Evolutionary conservation across 345 rosid genomes (phyloP).

Genomic region (Salix viminalis): DNA sequence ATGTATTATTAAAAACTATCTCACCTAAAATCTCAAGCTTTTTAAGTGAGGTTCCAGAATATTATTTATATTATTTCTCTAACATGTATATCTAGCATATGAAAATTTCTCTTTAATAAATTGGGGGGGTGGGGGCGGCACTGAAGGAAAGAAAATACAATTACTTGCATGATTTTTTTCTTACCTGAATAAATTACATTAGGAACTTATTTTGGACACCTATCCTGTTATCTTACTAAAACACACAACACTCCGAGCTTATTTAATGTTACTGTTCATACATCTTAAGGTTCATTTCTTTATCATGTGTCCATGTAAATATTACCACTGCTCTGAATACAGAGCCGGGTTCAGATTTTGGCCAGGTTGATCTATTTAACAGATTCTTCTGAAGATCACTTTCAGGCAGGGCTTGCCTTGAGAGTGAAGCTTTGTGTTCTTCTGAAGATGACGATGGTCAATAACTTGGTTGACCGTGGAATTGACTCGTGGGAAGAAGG

Average conservation of each 20-base stretch:
- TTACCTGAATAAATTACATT: too few species aligned
- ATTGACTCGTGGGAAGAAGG: slow-evolving; percentile 76
- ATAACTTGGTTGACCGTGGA: slow-evolving; percentile 78
- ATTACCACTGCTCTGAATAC: slow-evolving; percentile 30
- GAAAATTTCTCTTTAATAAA: too few species aligned
- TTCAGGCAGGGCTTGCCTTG: slow-evolving; percentile 11
- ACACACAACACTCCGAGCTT: not conserved
- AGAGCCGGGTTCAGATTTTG: slow-evolving; percentile 83
- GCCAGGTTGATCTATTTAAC: slow-evolving; percentile 97
- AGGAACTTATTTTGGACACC: not conserved
- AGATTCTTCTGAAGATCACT: slow-evolving; percentile 97
- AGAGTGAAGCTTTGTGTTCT: not conserved
- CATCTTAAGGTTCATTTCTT: not conserved
- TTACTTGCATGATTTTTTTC: too few species aligned
- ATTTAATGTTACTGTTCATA: not conserved
- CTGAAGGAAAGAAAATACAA: too few species aligned
- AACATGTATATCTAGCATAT: too few species aligned
- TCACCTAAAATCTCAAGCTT: too few species aligned
- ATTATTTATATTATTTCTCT: too few species aligned
- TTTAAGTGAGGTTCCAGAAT: too few species aligned
- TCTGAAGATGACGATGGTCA: not conserved
- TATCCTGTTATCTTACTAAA: not conserved
- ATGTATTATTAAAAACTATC: too few species aligned
- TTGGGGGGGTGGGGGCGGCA: too few species aligned
- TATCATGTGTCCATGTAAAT: not conserved